phyloP scores from a whole-genome alignment of 805 yeast genomes.

The Teunomyces tritomae region DNA sequence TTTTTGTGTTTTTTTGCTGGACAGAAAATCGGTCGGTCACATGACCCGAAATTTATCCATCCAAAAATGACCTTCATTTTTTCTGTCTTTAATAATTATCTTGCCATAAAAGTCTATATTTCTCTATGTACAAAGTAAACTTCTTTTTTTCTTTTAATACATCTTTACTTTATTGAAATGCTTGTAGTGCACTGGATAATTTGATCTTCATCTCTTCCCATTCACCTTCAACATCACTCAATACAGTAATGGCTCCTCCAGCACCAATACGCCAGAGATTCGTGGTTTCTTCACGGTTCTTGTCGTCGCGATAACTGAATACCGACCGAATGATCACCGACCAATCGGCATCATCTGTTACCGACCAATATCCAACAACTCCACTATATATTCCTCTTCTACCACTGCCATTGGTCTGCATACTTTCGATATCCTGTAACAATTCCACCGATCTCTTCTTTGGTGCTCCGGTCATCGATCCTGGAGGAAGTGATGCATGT shows the following conservation, averaged over 20 bases:
- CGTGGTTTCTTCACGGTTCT: conserved; percentile 16
- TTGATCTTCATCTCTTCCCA: conserved; percentile 90
- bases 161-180: conserved; percentile 38
- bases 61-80: too few relatives aligned
- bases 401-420: conserved; percentile 37
- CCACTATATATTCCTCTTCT: conserved; percentile 91
- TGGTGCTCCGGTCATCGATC: conserved; percentile 99
- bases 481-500: conserved; percentile 85
- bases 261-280: conserved; percentile 86
- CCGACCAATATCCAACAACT: conserved; percentile 92
- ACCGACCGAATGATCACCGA: conserved; percentile 89
- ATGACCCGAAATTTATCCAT: too few relatives aligned
- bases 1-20: background rate
- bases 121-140: too few relatives aligned
- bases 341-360: conserved; percentile 89
- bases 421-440: conserved; percentile 55
- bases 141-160: background rate
- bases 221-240: conserved; percentile 80
- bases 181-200: conserved; percentile 74
- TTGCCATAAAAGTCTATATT: too few relatives aligned
- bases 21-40: background rate
- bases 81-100: too few relatives aligned
- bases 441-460: conserved; percentile 88
- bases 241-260: conserved; percentile 94
- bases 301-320: conserved; percentile 59